These are phyloP conservation scores for Citeromyces siamensis DNA, from an alignment of 1,139 yeast genomes.

Conservation along the genomic window DNA sequence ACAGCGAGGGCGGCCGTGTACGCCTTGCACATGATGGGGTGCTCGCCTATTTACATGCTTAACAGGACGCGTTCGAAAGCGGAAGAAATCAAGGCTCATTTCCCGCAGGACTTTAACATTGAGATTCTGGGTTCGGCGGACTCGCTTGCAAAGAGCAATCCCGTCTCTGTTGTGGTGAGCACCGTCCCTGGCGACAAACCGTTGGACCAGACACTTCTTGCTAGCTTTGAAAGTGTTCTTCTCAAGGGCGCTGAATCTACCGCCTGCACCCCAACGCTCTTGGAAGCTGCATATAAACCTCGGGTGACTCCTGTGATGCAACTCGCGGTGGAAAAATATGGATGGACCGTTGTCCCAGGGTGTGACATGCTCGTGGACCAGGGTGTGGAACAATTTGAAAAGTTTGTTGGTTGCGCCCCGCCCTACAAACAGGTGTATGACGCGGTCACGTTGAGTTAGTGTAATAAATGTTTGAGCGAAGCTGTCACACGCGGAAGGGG, in stretches of 20 bases:
- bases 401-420: constrained; percentile 63
- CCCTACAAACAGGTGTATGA: constrained; percentile 48
- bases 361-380: constrained; percentile 87
- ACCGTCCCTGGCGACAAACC: constrained; percentile 87
- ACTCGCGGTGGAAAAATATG: constrained; percentile 43
- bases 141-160: constrained; percentile 26
- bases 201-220: constrained; percentile 38
- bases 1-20: constrained; percentile 92
- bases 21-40: constrained; percentile 75
- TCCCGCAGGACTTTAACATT: constrained; percentile 52
- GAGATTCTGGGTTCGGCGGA: constrained; percentile 40
- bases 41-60: constrained; percentile 59
- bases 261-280: constrained; percentile 35
- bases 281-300: constrained; percentile 95
- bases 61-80: constrained; percentile 73
- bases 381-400: constrained; percentile 75
- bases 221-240: constrained; percentile 32
- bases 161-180: constrained; percentile 58
- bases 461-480: too few species aligned
- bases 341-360: constrained; percentile 76
- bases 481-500: too few species aligned
- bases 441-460: constrained; percentile 46
- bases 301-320: constrained; percentile 74
- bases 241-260: constrained; percentile 16
- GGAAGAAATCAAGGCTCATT: constrained; percentile 39